Conservation (phyloP, 164 flowering plant genomes). For the Macadamia tetraphylla region DNA sequence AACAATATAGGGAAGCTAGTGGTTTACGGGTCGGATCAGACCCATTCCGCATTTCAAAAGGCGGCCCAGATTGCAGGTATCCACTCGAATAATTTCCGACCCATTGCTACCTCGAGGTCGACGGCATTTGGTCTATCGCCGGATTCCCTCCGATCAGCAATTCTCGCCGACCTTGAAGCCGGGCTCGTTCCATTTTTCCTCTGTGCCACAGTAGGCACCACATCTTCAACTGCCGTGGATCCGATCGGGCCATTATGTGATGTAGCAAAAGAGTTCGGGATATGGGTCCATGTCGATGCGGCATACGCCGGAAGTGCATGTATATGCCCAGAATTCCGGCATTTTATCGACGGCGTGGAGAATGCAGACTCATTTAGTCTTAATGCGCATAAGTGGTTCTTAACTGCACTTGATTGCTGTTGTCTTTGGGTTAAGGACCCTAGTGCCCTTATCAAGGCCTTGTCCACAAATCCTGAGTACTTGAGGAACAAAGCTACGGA, state of each 20-base stretch:
- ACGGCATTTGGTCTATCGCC: no score
- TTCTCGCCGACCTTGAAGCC: no score
- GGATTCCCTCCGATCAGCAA: no score
- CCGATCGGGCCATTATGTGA: conserved; percentile 25
- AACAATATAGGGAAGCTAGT: conserved; percentile 16
- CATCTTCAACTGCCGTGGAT: conserved; percentile 44
- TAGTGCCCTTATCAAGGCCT: conserved; percentile 29
- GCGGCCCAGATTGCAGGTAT: conserved; percentile 55
- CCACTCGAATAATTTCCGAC: background rate
- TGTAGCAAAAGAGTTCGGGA: conserved; percentile 11
- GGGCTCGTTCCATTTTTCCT: no score
- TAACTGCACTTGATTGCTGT: conserved; percentile 46
- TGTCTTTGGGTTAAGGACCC: conserved; percentile 70
- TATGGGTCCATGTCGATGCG: conserved; percentile 59
- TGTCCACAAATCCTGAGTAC: conserved; percentile 60
- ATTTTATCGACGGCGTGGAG: conserved; percentile 44
- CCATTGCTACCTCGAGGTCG: no score
- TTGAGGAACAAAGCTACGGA: conserved; percentile 52
- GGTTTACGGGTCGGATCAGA: conserved; percentile 43
- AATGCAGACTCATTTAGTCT: no score
- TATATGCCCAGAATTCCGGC: conserved; percentile 62
- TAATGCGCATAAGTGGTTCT: conserved; percentile 62
- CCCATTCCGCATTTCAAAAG: conserved; percentile 52
- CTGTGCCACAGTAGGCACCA: conserved; percentile 27
- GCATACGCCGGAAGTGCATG: conserved; percentile 70